Base-by-base conservation (phyloP, 345 rosid species). In the Arabidopsis thaliana region DNA sequence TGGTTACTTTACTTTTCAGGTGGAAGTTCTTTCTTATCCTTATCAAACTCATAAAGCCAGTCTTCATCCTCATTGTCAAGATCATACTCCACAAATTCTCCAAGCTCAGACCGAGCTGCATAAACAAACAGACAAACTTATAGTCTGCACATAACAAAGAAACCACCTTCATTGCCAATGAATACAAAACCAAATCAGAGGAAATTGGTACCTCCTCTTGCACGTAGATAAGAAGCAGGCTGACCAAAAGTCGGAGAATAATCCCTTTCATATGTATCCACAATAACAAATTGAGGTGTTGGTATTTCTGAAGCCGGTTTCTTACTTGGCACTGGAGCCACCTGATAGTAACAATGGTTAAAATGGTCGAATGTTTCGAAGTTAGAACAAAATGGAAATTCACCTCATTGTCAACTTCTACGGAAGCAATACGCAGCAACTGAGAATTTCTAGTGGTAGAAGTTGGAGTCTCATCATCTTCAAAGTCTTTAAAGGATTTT, bases 11-110 rank as follows among this genome's bases (percentile, higher is more conserved):
- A 93, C 97, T 85, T 88, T 84, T 93, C 97, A 33, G 87, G 84
- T 3, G 85, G 13, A 73, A 96, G 87, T 66, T 80, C 67, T 57
- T 85, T 87, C 75, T 73, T 85, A 64, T 92, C 94, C 51, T 73
- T 82, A 74, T 87, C 87, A 74, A 76, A 86, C 30, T 86, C 88
- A 12, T 78, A 72, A 82, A 95, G 91, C 98, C 99, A 95, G 72
- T 89, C 97, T 79, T 92, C 99, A 80, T 95, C 99, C 74, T 95
- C 99, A 76, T 95, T 95, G 79, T 93, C 99, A 64, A 95, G 79
- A 84, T 95, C 98, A 76, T 93, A 95, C 84, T 95, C 99, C 65
- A 95, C 88, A 85, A 95, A 95, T 28, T 95, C 98, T 46, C 97
- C 99, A 80, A 95, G 83, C 88, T 93, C 99, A 30, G 99, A 91